These are phyloP conservation scores for Chaetomidium leptoderma DNA, from an alignment of 495 filamentous ascomycete genomes.

Conservation along the genomic window DNA sequence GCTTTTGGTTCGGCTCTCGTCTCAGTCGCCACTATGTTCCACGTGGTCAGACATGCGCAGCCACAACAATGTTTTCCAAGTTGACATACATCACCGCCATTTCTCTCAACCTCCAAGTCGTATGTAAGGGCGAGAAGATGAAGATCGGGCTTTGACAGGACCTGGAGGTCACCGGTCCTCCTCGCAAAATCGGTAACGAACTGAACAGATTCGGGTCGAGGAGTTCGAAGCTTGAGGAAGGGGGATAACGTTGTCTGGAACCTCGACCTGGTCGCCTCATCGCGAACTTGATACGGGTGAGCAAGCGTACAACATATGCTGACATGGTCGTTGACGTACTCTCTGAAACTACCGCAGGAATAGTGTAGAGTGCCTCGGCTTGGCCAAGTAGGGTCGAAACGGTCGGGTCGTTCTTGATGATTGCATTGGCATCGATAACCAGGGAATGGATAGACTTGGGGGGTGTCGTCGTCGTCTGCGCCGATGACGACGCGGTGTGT, in stretches of 20 bases:
- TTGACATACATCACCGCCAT: conserved; percentile 54
- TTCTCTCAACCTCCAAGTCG: conserved; percentile 80
- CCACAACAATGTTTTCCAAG: too few species aligned
- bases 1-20: conserved; percentile 70
- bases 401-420: conserved; percentile 81
- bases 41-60: background rate
- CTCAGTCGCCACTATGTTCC: conserved; percentile 64
- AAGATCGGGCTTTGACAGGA: conserved; percentile 83
- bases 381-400: conserved; percentile 72
- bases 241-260: conserved; percentile 78
- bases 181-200: conserved; percentile 80
- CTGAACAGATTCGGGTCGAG: conserved; percentile 68
- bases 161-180: conserved; percentile 82
- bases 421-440: conserved; percentile 83
- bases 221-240: conserved; percentile 72
- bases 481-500: background rate
- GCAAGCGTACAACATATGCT: background rate
- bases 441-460: conserved; percentile 74
- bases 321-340: conserved; percentile 50
- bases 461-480: conserved; percentile 5
- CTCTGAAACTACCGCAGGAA: conserved; percentile 81
- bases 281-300: conserved; percentile 38
- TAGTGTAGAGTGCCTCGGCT: conserved; percentile 74
- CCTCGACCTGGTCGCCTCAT: conserved; percentile 72
- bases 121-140: conserved; percentile 86